Evolutionary conservation across 2,329 filamentous ascomycete species (phyloP), one percentile per base, ranked within the genome.

Genomic region (Helotiales sp.): DNA sequence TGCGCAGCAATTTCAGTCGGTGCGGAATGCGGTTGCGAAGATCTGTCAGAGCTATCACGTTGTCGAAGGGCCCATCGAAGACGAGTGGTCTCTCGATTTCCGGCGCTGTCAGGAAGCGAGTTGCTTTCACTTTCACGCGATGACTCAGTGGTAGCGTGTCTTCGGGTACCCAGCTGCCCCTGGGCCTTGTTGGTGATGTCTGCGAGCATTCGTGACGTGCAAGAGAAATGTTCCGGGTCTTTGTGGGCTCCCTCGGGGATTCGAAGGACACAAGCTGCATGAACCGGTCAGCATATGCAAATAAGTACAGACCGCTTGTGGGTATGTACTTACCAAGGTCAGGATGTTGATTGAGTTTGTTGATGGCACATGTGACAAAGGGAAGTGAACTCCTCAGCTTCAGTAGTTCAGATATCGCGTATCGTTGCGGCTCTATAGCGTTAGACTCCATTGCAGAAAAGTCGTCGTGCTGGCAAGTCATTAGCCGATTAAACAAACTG

Each of bases 1-100:
- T 87, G 84, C 25, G 81, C 79, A 34, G 70, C 72, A 31, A 81
- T 70, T 8, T 77, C 81, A 19, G 77, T 70, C 10, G 84, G 84
- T 22, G 83, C 83, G 51, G 79, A 73, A 33, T 84, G 73, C 80
- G 79, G 40, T 68, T 72, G 42, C 72, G 64, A 60, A 13, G 68
- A 67, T 34, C 59, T 61, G 52, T 71, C 68, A 34, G 66, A 69
- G 48, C 62, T 67, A 24, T 69, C 61, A 4, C 63, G 64, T 57
- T 60, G 65, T 33, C 69, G 69, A 31, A 71, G 59, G 38, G 65
- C 62, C 71, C 71, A 72, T 27, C 63, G 58, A 40, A 60, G 40
- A n/a, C 60, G 61, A 47, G 36, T 60, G 22, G 54, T 47, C 25
- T 57, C 54, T 33, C 46, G 57, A 17, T 52, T 57, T 33, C 44